Evolutionary conservation across 1,139 yeast genomes (phyloP).

Genomic region (Blastobotrys apis): DNA sequence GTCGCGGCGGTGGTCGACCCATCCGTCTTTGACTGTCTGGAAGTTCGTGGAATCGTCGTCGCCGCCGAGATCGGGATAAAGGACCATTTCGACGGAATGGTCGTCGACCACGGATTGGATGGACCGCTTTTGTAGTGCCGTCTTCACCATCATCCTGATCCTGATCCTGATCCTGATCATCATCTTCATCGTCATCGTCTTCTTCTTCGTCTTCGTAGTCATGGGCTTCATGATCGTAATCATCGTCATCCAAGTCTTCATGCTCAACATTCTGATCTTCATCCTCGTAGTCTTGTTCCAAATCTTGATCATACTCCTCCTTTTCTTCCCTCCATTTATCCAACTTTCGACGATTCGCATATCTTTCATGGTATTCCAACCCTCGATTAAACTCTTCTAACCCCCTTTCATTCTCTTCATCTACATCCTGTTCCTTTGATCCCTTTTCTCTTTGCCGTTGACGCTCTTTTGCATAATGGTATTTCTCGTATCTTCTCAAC

Average conservation of each 20-base stretch:
- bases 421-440: neutral
- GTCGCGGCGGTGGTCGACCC: neutral
- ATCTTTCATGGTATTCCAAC: neutral
- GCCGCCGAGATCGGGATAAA: too few relatives aligned
- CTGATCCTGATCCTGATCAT: too few relatives aligned
- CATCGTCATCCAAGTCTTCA: slow-evolving; percentile 1
- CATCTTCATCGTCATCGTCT: neutral
- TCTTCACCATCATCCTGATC: too few relatives aligned
- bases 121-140: too few relatives aligned
- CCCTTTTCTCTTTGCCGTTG: neutral
- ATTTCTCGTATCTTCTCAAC: neutral
- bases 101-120: too few relatives aligned
- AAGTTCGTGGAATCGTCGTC: neutral
- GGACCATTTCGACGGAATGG: too few relatives aligned
- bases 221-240: slow-evolving; percentile 1
- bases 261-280: neutral
- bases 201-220: neutral
- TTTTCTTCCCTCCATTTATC: neutral
- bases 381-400: neutral
- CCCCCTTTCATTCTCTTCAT: neutral
- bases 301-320: neutral
- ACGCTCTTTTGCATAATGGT: neutral
- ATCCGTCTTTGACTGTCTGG: neutral
- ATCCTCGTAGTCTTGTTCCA: neutral
- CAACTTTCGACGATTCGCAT: neutral